Evolutionary conservation across 2,329 filamentous ascomycete genomes (phyloP).

Genomic region (Beauveria sp.): DNA sequence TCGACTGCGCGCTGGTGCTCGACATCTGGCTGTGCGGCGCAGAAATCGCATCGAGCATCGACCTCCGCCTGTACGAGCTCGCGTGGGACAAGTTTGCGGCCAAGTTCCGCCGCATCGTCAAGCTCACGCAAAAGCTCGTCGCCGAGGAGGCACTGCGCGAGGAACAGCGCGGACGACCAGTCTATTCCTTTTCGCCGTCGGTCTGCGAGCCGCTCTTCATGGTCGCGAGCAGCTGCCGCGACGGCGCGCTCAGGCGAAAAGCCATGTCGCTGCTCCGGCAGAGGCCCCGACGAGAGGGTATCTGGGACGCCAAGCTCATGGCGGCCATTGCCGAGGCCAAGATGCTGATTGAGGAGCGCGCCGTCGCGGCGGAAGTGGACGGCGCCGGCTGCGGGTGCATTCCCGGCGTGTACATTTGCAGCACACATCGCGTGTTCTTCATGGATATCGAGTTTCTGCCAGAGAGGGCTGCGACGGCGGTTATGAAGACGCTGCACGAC

Average conservation of each 20-base stretch:
- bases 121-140: constrained; percentile 5
- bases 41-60: constrained; percentile 6
- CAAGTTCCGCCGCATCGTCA: constrained; percentile 1
- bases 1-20: constrained; percentile 8
- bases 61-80: constrained; percentile 6
- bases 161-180: neutral
- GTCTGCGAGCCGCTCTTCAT: constrained; percentile 11
- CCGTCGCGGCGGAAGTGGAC: neutral
- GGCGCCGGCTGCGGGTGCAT: neutral
- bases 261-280: constrained; percentile 7
- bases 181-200: constrained; percentile 7
- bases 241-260: neutral
- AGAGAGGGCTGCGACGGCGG: neutral
- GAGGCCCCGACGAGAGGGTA: constrained; percentile 8
- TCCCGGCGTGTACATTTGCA: constrained; percentile 1
- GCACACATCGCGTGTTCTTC: constrained; percentile 7
- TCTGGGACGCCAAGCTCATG: constrained; percentile 11
- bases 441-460: constrained; percentile 8
- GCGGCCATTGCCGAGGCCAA: constrained; percentile 11
- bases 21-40: constrained; percentile 9
- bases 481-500: constrained; percentile 9
- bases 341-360: constrained; percentile 10
- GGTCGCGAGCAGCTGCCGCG: constrained; percentile 3
- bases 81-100: constrained; percentile 9
- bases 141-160: constrained; percentile 1